phyloP scores from a whole-genome alignment of 441 rosid genomes.

The Gossypium laxum region DNA sequence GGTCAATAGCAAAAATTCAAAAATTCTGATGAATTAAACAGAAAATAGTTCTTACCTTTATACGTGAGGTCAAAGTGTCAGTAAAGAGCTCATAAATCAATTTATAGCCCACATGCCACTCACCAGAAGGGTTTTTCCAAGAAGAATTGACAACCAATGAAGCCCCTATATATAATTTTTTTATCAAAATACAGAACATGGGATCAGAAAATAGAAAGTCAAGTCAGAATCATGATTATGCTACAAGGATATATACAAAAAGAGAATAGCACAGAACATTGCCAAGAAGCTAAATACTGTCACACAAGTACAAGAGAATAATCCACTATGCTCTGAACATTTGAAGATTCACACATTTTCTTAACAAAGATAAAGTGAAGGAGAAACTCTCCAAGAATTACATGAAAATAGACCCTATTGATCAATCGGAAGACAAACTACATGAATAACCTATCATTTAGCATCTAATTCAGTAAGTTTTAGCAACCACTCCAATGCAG shows the following conservation, averaged over 20 bases:
- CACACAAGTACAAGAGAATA: not conserved
- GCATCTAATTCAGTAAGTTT: not conserved
- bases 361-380: not conserved
- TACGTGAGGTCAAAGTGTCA: conserved; percentile 55
- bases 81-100: conserved; percentile 75
- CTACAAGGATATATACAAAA: not conserved
- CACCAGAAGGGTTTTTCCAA: conserved; percentile 91
- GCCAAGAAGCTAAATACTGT: not conserved
- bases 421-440: not conserved
- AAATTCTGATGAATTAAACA: conserved; percentile 11
- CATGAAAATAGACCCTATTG: not conserved
- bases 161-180: conserved; percentile 37
- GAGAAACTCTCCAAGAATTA: not conserved
- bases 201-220: not conserved
- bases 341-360: not conserved
- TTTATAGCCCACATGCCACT: conserved; percentile 91
- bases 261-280: not conserved
- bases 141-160: conserved; percentile 62
- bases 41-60: conserved; percentile 45
- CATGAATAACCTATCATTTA: not conserved
- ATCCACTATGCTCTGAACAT: not conserved
- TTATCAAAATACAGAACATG: not conserved
- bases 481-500: conserved; percentile 3
- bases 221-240: not conserved
- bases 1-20: not conserved